Evolutionary conservation across 73 alveolate species (phyloP).

Genomic region (Paramecium pentaurelia): DNA sequence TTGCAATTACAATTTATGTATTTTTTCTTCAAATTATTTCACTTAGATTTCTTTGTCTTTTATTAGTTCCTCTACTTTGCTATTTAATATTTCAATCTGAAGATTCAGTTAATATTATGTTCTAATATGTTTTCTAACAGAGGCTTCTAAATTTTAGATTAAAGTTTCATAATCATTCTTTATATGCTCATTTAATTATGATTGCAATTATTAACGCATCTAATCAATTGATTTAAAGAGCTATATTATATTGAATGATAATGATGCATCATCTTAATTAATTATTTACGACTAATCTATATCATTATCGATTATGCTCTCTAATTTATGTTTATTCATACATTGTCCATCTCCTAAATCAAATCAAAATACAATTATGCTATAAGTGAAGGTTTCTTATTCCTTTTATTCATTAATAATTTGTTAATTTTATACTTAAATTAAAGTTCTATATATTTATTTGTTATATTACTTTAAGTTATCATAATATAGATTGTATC

Average conservation of each 20-base stretch:
- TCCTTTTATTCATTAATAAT: background rate
- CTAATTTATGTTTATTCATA: background rate
- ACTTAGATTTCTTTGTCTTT: background rate
- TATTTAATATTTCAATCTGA: background rate
- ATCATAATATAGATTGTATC: conserved; percentile 37
- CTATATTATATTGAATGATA: background rate
- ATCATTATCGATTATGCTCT: background rate
- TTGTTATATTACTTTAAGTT: background rate
- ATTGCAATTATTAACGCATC: background rate
- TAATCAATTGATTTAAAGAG: background rate
- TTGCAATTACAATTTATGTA: background rate
- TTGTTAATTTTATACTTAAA: background rate
- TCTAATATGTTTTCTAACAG: background rate
- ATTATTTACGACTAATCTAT: background rate
- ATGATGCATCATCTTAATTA: background rate
- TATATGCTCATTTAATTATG: background rate
- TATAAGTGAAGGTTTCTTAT: background rate
- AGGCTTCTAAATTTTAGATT: background rate
- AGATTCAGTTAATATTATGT: background rate
- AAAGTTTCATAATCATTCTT: background rate
- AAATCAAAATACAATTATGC: background rate
- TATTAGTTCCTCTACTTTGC: background rate
- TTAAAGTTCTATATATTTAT: background rate
- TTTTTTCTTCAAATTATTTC: background rate
- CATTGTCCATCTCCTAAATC: background rate